These are phyloP conservation scores for Parafenestella ontariensis DNA, from an alignment of 2,329 filamentous ascomycete genomes.

Conservation along the genomic window DNA sequence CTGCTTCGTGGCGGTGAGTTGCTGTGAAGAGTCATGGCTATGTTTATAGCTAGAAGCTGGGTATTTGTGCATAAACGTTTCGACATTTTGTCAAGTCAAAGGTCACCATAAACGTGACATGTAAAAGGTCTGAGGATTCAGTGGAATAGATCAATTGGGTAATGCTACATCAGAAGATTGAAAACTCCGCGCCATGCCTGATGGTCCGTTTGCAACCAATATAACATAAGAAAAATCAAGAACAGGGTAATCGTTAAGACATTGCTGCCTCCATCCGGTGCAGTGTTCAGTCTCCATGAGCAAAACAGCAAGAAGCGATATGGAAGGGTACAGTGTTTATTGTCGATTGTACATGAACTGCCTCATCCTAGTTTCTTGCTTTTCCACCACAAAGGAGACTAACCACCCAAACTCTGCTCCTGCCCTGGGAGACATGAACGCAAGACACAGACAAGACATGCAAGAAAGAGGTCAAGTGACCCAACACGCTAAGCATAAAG, in stretches of 20 bases:
- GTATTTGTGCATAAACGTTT: too few relatives aligned
- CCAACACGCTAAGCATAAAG: conserved; percentile 11
- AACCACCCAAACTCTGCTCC: conserved; percentile 20
- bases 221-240: conserved; percentile 18
- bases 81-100: too few relatives aligned
- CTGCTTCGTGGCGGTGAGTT: too few relatives aligned
- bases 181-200: conserved; percentile 20
- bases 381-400: conserved; percentile 25
- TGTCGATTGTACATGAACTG: conserved; percentile 26
- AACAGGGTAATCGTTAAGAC: conserved; percentile 13
- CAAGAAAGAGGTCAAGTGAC: conserved; percentile 36
- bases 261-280: conserved; percentile 2
- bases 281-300: conserved; percentile 1
- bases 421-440: conserved; percentile 30
- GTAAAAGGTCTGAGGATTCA: neutral
- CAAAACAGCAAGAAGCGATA: neutral
- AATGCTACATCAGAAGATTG: neutral
- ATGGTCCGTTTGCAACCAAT: conserved; percentile 12
- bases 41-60: too few relatives aligned
- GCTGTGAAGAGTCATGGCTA: too few relatives aligned
- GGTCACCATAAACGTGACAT: too few relatives aligned
- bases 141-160: neutral
- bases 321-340: conserved; percentile 31
- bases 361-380: conserved; percentile 10
- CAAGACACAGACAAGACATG: conserved; percentile 31